Conservation (phyloP, 2,329 filamentous ascomycete genomes). For the Ilyonectria robusta region DNA sequence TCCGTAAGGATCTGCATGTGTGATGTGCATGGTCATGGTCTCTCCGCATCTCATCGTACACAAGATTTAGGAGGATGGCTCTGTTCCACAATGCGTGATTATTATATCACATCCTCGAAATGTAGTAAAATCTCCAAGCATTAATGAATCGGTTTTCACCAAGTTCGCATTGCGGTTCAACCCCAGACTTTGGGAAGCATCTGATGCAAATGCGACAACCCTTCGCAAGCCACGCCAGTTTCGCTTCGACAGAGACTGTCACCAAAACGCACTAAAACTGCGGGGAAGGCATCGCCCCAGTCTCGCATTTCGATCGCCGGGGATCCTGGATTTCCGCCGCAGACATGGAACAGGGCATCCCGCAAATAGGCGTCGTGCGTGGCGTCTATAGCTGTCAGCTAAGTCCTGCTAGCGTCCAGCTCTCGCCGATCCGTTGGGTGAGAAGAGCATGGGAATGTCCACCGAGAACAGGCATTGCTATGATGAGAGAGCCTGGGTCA, state of each 20-base stretch:
- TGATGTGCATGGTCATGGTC: background rate
- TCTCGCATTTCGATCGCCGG: background rate
- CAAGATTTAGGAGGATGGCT: background rate
- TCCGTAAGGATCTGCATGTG: background rate
- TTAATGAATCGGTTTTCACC: too few relatives aligned
- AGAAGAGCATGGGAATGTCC: background rate
- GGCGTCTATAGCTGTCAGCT: conserved; percentile 8
- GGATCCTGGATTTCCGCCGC: background rate
- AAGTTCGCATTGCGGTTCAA: too few relatives aligned
- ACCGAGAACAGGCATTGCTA: conserved; percentile 1
- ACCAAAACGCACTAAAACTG: too few relatives aligned
- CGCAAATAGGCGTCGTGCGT: background rate
- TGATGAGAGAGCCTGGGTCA: background rate
- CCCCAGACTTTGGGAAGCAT: too few relatives aligned
- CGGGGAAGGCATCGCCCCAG: background rate
- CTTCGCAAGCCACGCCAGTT: too few relatives aligned
- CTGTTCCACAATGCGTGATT: too few relatives aligned
- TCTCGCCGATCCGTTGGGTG: conserved; percentile 11
- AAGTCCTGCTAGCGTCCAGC: conserved; percentile 4
- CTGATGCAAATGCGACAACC: too few relatives aligned
- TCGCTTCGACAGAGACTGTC: too few relatives aligned
- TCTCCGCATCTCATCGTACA: background rate
- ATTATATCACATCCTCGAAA: too few relatives aligned
- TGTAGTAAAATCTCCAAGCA: too few relatives aligned
- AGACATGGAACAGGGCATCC: background rate